These are phyloP conservation scores for Calonectria pteridis DNA, from an alignment of 2,329 filamentous ascomycete species.

Conservation along the genomic window DNA sequence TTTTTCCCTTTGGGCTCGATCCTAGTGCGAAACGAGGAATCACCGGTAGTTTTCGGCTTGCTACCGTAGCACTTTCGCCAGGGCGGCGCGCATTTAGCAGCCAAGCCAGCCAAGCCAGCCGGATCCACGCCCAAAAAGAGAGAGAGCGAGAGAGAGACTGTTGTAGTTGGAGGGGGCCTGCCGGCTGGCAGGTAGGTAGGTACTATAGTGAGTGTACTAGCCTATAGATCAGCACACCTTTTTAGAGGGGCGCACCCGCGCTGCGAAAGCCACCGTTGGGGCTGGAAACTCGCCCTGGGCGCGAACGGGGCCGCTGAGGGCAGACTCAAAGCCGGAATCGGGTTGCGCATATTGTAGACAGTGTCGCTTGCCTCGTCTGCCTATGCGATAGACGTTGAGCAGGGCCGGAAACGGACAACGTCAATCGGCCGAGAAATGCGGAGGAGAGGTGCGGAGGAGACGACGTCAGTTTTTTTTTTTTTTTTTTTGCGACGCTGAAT, in stretches of 20 bases:
- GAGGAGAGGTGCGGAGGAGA: conserved; percentile 15
- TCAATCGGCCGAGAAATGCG: conserved; percentile 20
- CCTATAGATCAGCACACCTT: not conserved
- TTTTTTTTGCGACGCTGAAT: not conserved
- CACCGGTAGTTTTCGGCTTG: conserved; percentile 1
- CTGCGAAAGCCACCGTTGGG: not conserved
- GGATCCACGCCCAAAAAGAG: too few species aligned
- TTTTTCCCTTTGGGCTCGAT: not conserved
- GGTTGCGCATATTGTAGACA: not conserved
- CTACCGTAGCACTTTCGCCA: not conserved
- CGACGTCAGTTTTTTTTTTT: not conserved
- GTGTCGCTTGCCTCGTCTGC: not conserved
- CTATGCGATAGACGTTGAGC: not conserved
- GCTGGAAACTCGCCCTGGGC: not conserved
- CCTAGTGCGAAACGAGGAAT: not conserved
- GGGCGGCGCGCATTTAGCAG: not conserved
- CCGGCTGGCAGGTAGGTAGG: too few species aligned
- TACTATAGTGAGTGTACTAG: too few species aligned
- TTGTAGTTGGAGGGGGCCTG: not conserved
- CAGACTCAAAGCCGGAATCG: not conserved
- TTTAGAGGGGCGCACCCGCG: not conserved
- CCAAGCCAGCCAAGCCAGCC: too few species aligned
- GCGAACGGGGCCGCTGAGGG: not conserved
- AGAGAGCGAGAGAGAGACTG: not conserved
- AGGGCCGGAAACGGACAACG: conserved; percentile 1